Conservation (phyloP, 2,329 filamentous ascomycete genomes). For the Aureobasidium sp. region DNA sequence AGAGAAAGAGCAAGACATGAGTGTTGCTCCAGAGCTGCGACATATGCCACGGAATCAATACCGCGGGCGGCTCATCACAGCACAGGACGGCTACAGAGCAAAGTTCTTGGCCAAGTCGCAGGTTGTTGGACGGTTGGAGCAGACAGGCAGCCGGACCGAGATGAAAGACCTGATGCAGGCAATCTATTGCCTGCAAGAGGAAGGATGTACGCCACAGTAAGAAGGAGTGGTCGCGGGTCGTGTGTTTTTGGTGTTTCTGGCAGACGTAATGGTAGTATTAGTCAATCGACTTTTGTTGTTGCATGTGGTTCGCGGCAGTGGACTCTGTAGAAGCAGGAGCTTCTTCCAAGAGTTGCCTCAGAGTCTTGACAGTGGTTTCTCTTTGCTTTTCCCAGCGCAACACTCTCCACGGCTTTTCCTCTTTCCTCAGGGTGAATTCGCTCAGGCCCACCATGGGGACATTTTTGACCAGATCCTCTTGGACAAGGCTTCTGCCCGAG, state of each 20-base stretch:
- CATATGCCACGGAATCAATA: slow-evolving; percentile 10
- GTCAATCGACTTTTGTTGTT: background rate
- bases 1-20: slow-evolving; percentile 10
- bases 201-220: background rate
- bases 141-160: slow-evolving; percentile 15
- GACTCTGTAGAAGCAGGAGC: background rate
- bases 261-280: background rate
- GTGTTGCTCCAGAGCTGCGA: slow-evolving; percentile 4
- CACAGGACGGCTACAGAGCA: slow-evolving; percentile 20
- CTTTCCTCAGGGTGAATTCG: slow-evolving; percentile 29
- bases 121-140: slow-evolving; percentile 5
- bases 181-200: background rate
- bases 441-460: slow-evolving; percentile 35
- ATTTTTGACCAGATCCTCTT: slow-evolving; percentile 29
- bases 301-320: background rate
- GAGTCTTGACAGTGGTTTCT: slow-evolving; percentile 23
- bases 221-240: too few relatives aligned
- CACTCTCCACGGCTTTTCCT: slow-evolving; percentile 27
- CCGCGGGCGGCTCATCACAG: slow-evolving; percentile 7
- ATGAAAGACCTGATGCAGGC: background rate
- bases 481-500: slow-evolving; percentile 19
- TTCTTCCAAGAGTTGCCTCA: slow-evolving; percentile 25
- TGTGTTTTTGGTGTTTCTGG: background rate
- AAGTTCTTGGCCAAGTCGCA: slow-evolving; percentile 19
- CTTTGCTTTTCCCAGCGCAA: slow-evolving; percentile 21